Conservation (phyloP, 768 basidiomycete species). For the Lactarius akahatsu region DNA sequence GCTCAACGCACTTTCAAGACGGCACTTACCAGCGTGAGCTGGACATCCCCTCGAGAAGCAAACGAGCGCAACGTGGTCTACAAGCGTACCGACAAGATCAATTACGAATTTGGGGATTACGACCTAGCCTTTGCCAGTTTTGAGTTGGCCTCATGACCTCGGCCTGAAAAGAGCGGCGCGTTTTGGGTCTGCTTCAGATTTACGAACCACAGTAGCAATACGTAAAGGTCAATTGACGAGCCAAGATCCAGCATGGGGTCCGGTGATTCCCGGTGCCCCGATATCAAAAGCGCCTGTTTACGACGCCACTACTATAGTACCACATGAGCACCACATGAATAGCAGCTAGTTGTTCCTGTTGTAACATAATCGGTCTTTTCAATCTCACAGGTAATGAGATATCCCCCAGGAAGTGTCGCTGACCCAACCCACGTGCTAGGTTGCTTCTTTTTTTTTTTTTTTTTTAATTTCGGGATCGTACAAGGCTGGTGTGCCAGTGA, state of each 20-base stretch:
- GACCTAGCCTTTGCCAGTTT: slow-evolving; percentile 89
- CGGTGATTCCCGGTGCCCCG: slow-evolving; percentile 16
- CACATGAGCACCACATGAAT: neutral
- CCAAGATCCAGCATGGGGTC: neutral
- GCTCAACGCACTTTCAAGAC: slow-evolving; percentile 72
- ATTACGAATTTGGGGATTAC: slow-evolving; percentile 95
- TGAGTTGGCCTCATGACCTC: slow-evolving; percentile 45
- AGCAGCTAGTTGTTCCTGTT: neutral
- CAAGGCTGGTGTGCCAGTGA: neutral
- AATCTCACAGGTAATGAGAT: neutral
- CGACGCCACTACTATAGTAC: slow-evolving; percentile 16
- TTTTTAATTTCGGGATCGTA: too few relatives aligned
- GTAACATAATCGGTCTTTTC: neutral
- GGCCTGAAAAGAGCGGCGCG: slow-evolving; percentile 12
- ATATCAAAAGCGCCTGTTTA: neutral
- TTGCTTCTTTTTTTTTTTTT: too few relatives aligned
- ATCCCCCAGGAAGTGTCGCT: neutral
- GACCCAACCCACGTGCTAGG: neutral
- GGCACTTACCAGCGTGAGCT: slow-evolving; percentile 46
- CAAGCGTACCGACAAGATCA: slow-evolving; percentile 91
- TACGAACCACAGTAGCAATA: slow-evolving; percentile 1
- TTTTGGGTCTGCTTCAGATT: neutral
- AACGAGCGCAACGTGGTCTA: slow-evolving; percentile 45
- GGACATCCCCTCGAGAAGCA: slow-evolving; percentile 17
- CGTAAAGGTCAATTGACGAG: slow-evolving; percentile 5